Evolutionary conservation across 257 asterid genomes (phyloP).

Genomic region (Salvia hispanica): DNA sequence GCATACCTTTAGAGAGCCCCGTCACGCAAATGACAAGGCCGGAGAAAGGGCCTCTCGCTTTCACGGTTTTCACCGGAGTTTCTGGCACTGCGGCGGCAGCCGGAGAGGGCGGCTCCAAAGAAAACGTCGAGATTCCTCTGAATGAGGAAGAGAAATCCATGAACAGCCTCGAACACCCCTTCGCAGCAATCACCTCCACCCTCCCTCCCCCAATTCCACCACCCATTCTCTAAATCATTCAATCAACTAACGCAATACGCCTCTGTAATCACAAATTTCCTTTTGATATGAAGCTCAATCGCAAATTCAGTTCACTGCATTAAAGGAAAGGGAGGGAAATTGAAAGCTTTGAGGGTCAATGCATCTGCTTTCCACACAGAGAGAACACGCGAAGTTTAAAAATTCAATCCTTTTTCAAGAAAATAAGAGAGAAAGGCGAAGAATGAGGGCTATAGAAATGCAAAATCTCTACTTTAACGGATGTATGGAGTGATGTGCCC

Average conservation of each 20-base stretch:
- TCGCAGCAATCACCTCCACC: slow-evolving; percentile 75
- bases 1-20: slow-evolving; percentile 91
- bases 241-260: slow-evolving; percentile 12
- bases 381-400: slow-evolving; percentile 33
- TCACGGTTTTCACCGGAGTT: slow-evolving; percentile 39
- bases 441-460: slow-evolving; percentile 34
- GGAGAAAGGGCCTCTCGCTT: slow-evolving; percentile 59
- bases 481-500: slow-evolving; percentile 31
- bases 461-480: slow-evolving; percentile 30
- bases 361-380: slow-evolving; percentile 10
- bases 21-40: slow-evolving; percentile 94
- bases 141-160: slow-evolving; percentile 71
- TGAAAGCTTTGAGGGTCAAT: slow-evolving; percentile 44
- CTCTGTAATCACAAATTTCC: neutral
- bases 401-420: slow-evolving; percentile 27
- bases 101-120: slow-evolving; percentile 60
- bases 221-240: slow-evolving; percentile 41
- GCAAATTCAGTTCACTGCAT: slow-evolving; percentile 5
- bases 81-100: slow-evolving; percentile 47
- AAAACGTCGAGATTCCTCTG: slow-evolving; percentile 58
- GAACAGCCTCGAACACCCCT: slow-evolving; percentile 83
- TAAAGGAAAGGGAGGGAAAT: slow-evolving; percentile 33
- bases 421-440: slow-evolving; percentile 23
- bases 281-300: neutral
- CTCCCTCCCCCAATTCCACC: slow-evolving; percentile 52